Base-by-base conservation (phyloP, 116 monocot genomes). In the Iris pallida region DNA sequence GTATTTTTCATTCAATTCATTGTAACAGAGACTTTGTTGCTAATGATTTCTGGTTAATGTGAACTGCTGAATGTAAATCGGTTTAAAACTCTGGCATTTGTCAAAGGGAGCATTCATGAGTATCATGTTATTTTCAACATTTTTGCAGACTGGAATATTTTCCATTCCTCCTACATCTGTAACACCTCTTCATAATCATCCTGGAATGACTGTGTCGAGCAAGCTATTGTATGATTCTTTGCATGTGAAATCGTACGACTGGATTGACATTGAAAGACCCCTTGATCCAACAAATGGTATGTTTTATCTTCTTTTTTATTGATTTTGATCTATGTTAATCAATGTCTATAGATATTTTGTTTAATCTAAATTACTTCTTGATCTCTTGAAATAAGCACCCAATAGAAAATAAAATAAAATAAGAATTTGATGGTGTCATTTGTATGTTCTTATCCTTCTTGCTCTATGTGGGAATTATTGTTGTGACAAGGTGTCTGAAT, bases 181-280 rank as follows among this genome's bases (percentile, higher is more conserved):
- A 45, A 81, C 81, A 60, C 85, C 85, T 19, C 81, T 85, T 58
- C 85, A 85, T 64, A 78, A 85, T 63, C 85, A 85, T 80, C 85
- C 85, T 0, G 81, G 81, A 11, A 85, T 85, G 85, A 85, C 81
- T 16, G 85, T 85, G 9, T 59, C 81, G 41, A 85, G 85, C 75
- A 85, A 81, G 59, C 81, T 85, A 71, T 54, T 85, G 30, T 85
- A 81, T 71, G 85, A 81, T 17, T 45, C 74, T 5, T 20, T 81
- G 63, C 78, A 78, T 59, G 81, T 81, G 40, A 81, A 78, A 55
- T 81, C 85, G 1, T 85, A 85, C 64, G 85, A 85, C 46, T 85
- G 85, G 85, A 47, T 85, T 68, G 81, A 72, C 19, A 57, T 57
- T 6, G 52, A 19, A 0, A 63, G 47, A 52, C 59, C 59, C 30